A percentile compares a stretch with the other conserved stretches of the same genome.
These are phyloP conservation scores for Mucor sp. DNA, from an alignment of 371 early-diverging fungal species.

Conservation along the genomic window DNA sequence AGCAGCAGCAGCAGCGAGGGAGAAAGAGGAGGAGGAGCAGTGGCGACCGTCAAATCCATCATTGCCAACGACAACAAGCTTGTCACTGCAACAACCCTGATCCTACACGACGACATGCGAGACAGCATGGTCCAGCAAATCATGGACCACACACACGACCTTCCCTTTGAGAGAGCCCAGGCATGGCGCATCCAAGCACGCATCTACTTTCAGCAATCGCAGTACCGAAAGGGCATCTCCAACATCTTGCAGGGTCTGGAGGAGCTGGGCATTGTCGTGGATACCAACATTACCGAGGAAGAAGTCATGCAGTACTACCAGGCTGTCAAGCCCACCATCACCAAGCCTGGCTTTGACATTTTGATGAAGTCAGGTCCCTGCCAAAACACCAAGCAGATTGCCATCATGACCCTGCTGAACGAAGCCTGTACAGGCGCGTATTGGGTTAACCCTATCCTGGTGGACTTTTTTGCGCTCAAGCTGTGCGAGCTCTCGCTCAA, in stretches of 20 bases:
- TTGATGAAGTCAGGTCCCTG: slow-evolving; percentile 24
- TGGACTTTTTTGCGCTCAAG: slow-evolving; percentile 38
- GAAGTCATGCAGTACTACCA: slow-evolving; percentile 18
- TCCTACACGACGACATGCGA: not conserved
- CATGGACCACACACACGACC: slow-evolving; percentile 27
- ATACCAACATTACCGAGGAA: slow-evolving; percentile 14
- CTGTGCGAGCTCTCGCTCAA: slow-evolving; percentile 41
- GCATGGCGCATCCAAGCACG: slow-evolving; percentile 42
- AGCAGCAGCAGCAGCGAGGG: too few relatives aligned
- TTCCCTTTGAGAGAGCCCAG: slow-evolving; percentile 38
- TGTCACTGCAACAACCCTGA: not conserved
- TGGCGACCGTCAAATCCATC: not conserved
- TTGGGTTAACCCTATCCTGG: slow-evolving; percentile 38
- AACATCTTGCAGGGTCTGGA: slow-evolving; percentile 34
- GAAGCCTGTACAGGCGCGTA: slow-evolving; percentile 48
- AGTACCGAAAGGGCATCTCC: slow-evolving; percentile 34
- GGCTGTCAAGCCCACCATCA: slow-evolving; percentile 18
- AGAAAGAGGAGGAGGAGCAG: too few relatives aligned
- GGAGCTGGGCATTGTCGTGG: slow-evolving; percentile 28
- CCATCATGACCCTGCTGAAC: slow-evolving; percentile 37
- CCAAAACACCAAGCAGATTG: slow-evolving; percentile 22
- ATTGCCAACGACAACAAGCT: not conserved
- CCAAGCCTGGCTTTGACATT: slow-evolving; percentile 25
- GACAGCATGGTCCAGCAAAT: slow-evolving; percentile 25
- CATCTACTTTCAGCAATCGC: slow-evolving; percentile 36